A percentile compares a stretch with the other conserved stretches of the same genome.
These are phyloP conservation scores for Tuber brumale DNA, from an alignment of 495 filamentous ascomycete species.

Conservation along the genomic window DNA sequence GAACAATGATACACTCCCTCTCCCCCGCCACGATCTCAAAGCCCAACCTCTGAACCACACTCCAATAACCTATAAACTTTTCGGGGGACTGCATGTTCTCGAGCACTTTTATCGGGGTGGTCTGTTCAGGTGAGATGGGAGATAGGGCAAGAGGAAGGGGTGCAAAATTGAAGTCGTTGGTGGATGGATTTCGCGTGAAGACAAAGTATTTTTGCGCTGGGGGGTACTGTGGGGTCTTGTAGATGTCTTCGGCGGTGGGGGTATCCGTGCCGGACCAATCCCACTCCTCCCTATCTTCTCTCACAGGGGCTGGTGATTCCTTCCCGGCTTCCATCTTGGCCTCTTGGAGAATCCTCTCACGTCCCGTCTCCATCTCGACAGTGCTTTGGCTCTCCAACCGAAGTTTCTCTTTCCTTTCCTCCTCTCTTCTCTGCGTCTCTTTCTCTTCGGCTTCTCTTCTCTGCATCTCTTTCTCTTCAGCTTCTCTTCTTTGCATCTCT, in stretches of 20 bases:
- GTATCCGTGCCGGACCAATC: conserved; percentile 22
- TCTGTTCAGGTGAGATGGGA: conserved; percentile 2
- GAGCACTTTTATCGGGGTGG: conserved; percentile 28
- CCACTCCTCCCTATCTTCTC: conserved; percentile 12
- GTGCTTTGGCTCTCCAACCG: neutral
- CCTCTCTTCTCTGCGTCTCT: neutral
- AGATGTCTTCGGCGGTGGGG: conserved; percentile 20
- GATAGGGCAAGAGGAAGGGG: conserved; percentile 9
- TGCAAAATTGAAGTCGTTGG: conserved; percentile 16
- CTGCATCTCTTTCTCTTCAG: neutral
- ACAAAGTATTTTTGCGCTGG: conserved; percentile 18
- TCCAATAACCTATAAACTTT: conserved; percentile 23
- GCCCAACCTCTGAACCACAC: conserved; percentile 17
- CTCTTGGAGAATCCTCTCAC: neutral
- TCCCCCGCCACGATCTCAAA: conserved; percentile 24
- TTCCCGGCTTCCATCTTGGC: neutral
- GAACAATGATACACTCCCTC: conserved; percentile 20
- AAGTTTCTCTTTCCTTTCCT: neutral
- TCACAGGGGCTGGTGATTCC: too few relatives aligned
- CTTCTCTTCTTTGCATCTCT: neutral
- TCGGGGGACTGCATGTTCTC: conserved; percentile 15
- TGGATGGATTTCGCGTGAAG: conserved; percentile 10
- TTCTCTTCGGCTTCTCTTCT: neutral
- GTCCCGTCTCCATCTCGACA: neutral
- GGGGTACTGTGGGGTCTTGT: neutral